Evolutionary conservation across 805 yeast genomes (phyloP), one percentile per base, ranked within the genome.

Genomic region (Yarrowia hollandica): DNA sequence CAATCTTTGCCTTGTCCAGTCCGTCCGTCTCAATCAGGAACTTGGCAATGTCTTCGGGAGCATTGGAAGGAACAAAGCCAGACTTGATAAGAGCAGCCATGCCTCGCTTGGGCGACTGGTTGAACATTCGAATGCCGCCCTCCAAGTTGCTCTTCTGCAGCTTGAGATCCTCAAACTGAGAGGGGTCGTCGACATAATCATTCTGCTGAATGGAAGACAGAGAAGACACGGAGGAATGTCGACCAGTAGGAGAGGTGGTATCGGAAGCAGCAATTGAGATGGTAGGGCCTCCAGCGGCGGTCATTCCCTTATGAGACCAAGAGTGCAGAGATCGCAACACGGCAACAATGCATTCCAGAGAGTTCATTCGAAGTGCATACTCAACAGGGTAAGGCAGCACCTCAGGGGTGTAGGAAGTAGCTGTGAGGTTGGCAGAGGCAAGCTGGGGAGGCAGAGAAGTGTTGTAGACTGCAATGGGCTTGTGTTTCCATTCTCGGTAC

Each of bases 91-190:
- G 77, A 60, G 74, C 77, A 25, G 78, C 77, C 60, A 94, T 74
- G 1, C 98, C 99, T 55, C 79, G 83, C 67, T 86, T 85, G 1
- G 97, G 96, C 63, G 88, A 88, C 71, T 78, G 87, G 69, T 90
- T 91, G 76, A 94, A 94, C 60, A 83, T 82, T 61, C 80, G 79
- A 14, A 90, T 79, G 58, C 91, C 91, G 61, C 88, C 94, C 21
- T 86, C 77, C 33, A 92, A 75, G 2, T 86, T 86, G 30, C 87
- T 90, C 71, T 94, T 94, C 61, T 92, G 78, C 65, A 83, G 87
- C 67, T 94, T 95, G 64, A 85, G 79, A 52, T 79, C 82, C 65
- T 91, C 97, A 71, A 94, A 92, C 70, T 90, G 95, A 18, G 81
- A 79, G 1, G 95, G 91, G 65, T 85, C 89, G 67, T 87, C 95